Evolutionary conservation across 148 eudicot species (phyloP), one percentile per base, ranked within the genome.

Genomic region (Spergularia marina): DNA sequence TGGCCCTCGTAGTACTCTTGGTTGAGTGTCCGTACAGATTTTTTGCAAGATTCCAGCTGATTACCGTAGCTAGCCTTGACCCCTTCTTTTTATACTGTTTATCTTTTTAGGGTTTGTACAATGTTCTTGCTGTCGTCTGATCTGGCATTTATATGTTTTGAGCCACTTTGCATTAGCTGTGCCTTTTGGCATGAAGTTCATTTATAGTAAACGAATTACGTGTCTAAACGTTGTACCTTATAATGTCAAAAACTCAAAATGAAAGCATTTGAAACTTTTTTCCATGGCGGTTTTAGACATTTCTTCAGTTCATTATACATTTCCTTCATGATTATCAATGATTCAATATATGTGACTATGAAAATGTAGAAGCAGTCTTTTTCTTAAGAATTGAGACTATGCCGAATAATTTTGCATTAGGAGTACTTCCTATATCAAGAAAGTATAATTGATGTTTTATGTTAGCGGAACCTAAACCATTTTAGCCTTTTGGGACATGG

Each of bases 11-110:
- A 25, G 39, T 67, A 54, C 53, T 20, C 39, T 57, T n/a, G 4
- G 7, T 70, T 62, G 56, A 74, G 57, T 56, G 20, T 56, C 76
- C 71, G 80, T 78, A 71, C 80, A 70, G 3, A 68, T 70, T 36
- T 53, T 56, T 52, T 56, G 65, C 80, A 72, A 78, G 71, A 78
- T 36, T 78, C 80, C 65, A 11, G 80, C 65, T 72, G 64, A 63
- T 41, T 44, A 34, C 78, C 49, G 25, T 52, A 58, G 12, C 10
- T 30, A 7, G 5, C 52, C 12, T 20, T 40, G 7, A 53, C 66
- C 6, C 13, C 20, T 57, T 65, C 64, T 61, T 39, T 61, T 39
- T 74, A 0, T 39, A 17, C 49, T 16, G 13, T 53, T 25, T 44
- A 15, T 17, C 21, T 52, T 51, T 62, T 20, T 59, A 15, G n/a